These are phyloP conservation scores for Huiozyma naganishii DNA, from an alignment of 805 yeast species.

Conservation along the genomic window DNA sequence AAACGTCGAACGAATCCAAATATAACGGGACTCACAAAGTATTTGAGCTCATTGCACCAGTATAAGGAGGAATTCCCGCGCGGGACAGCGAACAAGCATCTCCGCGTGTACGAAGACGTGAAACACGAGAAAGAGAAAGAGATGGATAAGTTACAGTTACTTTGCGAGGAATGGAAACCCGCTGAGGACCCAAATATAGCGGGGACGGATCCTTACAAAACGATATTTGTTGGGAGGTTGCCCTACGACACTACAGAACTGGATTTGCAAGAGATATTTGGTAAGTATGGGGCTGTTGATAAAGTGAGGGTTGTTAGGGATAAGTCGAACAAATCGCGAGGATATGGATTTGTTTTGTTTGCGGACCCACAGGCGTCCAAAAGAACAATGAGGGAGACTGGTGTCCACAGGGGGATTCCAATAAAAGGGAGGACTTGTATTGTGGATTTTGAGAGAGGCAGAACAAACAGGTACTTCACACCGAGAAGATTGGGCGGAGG, in stretches of 20 bases:
- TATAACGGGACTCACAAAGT: constrained; percentile 37
- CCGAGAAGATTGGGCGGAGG: constrained; percentile 86
- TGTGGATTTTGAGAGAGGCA: constrained; percentile 66
- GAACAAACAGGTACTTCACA: constrained; percentile 54
- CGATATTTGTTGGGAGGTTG: constrained; percentile 69
- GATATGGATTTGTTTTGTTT: constrained; percentile 78
- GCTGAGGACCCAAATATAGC: constrained; percentile 41
- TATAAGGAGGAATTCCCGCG: constrained; percentile 25
- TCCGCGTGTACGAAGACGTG: constrained; percentile 23
- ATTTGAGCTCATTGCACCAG: constrained; percentile 12
- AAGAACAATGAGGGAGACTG: constrained; percentile 47
- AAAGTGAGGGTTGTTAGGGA: constrained; percentile 43
- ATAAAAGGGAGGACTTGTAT: constrained; percentile 44
- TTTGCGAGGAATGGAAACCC: constrained; percentile 42
- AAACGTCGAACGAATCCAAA: constrained; percentile 34
- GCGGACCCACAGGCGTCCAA: constrained; percentile 50
- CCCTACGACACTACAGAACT: constrained; percentile 54
- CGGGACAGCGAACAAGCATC: constrained; percentile 14
- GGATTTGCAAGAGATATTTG: constrained; percentile 53
- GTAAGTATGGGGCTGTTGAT: constrained; percentile 62
- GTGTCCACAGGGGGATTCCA: constrained; percentile 35
- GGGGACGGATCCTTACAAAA: constrained; percentile 61
- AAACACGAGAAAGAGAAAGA: constrained; percentile 7
- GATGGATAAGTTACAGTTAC: constrained; percentile 29
- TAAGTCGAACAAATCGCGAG: constrained; percentile 41